Evolutionary conservation across 1,139 yeast genomes (phyloP).

Genomic region (Nadsonia starkeyi-henricii): DNA sequence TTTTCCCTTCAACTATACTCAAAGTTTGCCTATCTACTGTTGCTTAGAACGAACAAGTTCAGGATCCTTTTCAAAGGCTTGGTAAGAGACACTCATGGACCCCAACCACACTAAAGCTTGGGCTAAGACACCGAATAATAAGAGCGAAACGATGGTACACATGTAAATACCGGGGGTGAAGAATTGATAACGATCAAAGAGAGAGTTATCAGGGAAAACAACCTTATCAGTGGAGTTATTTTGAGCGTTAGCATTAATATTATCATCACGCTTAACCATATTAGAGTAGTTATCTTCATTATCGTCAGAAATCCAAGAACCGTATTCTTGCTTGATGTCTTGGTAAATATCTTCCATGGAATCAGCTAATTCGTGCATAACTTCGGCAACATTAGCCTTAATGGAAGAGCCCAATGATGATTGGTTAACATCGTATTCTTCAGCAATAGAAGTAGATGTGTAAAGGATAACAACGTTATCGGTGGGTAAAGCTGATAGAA

Average conservation of each 20-base stretch:
- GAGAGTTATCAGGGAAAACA: slow-evolving; percentile 10
- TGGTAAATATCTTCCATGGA: slow-evolving; percentile 4
- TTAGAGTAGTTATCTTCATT: background rate
- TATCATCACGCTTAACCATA: slow-evolving; percentile 4
- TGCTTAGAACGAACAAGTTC: slow-evolving; percentile 6
- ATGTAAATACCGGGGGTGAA: slow-evolving; percentile 57
- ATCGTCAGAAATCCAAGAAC: background rate
- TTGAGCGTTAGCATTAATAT: slow-evolving; percentile 6
- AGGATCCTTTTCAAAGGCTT: slow-evolving; percentile 43
- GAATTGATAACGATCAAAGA: slow-evolving; percentile 37
- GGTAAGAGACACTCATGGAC: slow-evolving; percentile 51
- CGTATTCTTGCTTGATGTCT: background rate
- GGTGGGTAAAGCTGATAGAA: slow-evolving; percentile 20
- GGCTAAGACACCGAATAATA: slow-evolving; percentile 37
- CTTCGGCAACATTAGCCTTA: slow-evolving; percentile 3
- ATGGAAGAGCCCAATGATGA: slow-evolving; percentile 4
- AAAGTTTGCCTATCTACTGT: background rate
- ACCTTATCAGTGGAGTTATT: slow-evolving; percentile 7
- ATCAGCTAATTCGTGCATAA: background rate
- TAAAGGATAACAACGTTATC: slow-evolving; percentile 23
- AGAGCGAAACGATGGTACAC: slow-evolving; percentile 42
- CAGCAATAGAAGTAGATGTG: slow-evolving; percentile 16
- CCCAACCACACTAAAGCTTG: slow-evolving; percentile 49
- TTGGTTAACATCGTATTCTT: background rate
- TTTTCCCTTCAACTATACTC: too few relatives aligned